phyloP scores from a whole-genome alignment of 139 green algal genomes.

The Chlamydomonas incerta region DNA sequence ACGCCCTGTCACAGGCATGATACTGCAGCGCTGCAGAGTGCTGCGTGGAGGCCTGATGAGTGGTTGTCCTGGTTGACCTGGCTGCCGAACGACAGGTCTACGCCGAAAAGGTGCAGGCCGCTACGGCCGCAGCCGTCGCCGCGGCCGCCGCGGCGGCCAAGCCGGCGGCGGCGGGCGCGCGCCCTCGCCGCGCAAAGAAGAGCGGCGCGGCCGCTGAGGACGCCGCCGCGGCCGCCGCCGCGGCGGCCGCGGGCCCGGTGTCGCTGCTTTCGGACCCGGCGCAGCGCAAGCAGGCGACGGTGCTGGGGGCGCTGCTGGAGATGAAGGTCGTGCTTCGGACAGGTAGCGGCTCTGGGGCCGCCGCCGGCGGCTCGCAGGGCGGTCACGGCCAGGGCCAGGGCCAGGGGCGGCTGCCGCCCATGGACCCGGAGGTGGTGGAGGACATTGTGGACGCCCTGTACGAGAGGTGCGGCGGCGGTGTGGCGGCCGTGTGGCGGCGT shows the following conservation, averaged over 20 bases:
- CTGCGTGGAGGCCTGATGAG: no score
- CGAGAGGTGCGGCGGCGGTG: conserved; percentile 29
- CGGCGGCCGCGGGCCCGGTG: not conserved
- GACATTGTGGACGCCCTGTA: conserved; percentile 30
- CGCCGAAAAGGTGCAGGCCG: not conserved
- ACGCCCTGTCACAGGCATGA: no score
- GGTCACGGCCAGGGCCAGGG: not conserved
- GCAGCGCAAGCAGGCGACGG: conserved; percentile 13
- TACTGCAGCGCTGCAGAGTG: no score
- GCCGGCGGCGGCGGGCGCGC: not conserved
- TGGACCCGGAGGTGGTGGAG: conserved; percentile 33
- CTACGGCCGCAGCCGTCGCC: not conserved
- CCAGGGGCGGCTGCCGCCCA: not conserved
- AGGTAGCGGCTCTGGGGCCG: not conserved
- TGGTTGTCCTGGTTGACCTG: no score
- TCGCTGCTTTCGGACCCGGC: not conserved
- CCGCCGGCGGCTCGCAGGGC: not conserved
- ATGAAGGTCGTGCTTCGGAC: conserved; percentile 20
- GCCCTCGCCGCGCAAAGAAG: not conserved
- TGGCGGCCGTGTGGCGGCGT: no score
- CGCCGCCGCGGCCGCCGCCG: not conserved
- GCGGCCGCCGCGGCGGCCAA: conserved; percentile 6
- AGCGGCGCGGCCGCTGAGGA: not conserved
- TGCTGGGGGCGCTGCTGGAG: conserved; percentile 32
- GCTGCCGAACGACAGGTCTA: no score